Evolutionary conservation across 1,139 yeast genomes (phyloP).

Genomic region (Candida sanyaensis): DNA sequence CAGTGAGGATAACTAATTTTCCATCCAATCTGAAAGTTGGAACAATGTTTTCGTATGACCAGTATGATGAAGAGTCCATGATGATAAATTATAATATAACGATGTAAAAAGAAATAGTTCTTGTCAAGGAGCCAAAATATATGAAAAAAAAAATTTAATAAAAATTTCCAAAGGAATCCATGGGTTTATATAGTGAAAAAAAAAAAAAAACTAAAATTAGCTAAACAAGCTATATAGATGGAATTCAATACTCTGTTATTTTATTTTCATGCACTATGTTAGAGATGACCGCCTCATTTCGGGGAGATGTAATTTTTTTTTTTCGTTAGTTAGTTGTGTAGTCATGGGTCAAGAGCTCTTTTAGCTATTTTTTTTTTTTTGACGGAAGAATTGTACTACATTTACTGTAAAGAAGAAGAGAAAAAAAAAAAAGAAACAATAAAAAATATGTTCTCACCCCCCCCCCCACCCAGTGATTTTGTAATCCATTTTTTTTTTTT

Average conservation of each 20-base stretch:
- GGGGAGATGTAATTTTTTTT: conserved; percentile 2
- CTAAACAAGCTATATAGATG: not conserved
- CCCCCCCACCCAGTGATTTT: too few species aligned
- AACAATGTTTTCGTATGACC: conserved; percentile 46
- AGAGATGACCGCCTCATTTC: conserved; percentile 1
- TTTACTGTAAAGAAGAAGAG: not conserved
- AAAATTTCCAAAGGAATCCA: not conserved
- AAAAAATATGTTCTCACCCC: not conserved
- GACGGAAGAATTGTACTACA: not conserved
- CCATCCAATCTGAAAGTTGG: conserved; percentile 68
- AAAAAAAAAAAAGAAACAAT: not conserved
- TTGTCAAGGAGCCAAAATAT: too few species aligned
- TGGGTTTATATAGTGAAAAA: not conserved
- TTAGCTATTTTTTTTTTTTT: not conserved
- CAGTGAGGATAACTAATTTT: conserved; percentile 72
- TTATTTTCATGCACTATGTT: not conserved
- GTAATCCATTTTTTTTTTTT: not conserved
- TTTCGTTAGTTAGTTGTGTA: not conserved
- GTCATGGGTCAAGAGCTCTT: not conserved
- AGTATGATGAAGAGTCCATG: conserved; percentile 23
- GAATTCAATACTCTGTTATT: not conserved
- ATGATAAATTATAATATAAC: not conserved
- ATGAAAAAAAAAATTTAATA: not conserved
- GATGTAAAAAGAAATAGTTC: not conserved
- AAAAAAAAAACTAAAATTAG: not conserved